Evolutionary conservation across 2,329 filamentous ascomycete genomes (phyloP).

Genomic region (Aschersonia sp.): DNA sequence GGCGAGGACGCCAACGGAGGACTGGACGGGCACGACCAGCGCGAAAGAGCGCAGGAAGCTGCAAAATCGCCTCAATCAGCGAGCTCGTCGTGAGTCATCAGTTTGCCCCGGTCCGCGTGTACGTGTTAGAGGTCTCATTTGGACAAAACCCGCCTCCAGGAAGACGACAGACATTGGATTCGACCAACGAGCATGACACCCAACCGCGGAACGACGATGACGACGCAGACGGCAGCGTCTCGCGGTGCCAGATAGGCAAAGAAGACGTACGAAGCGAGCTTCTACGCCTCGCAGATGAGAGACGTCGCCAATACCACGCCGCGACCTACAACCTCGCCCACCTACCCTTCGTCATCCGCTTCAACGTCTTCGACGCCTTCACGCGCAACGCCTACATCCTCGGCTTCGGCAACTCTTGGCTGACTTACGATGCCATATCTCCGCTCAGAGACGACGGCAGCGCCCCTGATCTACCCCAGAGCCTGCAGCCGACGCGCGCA

Average conservation of each 20-base stretch:
- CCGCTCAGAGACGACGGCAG: conserved; percentile 5
- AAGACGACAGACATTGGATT: background rate
- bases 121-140: no score
- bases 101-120: background rate
- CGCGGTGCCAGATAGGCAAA: background rate
- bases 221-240: background rate
- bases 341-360: conserved; percentile 5
- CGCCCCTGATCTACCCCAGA: conserved; percentile 3
- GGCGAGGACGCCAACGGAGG: background rate
- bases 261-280: background rate
- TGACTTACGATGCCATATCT: conserved; percentile 8
- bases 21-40: background rate
- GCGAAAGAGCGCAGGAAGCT: background rate
- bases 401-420: conserved; percentile 3
- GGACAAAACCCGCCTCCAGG: background rate
- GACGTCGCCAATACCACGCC: background rate
- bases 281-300: background rate
- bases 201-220: background rate
- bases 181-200: background rate
- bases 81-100: background rate
- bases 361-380: conserved; percentile 8
- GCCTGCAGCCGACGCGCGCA: conserved; percentile 13
- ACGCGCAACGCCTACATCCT: conserved; percentile 4
- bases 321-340: background rate
- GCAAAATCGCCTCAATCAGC: background rate